Evolutionary conservation across 495 filamentous ascomycete species (phyloP), one percentile per base, ranked within the genome.

Genomic region (Trichoderma parareesei): DNA sequence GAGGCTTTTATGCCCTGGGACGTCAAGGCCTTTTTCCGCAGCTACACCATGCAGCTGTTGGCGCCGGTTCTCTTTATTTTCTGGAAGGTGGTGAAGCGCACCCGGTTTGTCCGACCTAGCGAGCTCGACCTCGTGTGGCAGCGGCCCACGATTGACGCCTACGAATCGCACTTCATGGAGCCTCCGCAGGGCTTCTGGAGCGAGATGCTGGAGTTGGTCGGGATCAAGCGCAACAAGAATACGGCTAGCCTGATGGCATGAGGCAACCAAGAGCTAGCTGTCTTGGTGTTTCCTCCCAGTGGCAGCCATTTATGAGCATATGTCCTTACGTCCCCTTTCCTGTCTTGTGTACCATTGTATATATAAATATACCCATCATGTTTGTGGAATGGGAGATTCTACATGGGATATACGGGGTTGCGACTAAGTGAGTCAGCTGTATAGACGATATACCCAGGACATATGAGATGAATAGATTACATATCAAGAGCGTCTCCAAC

Each of bases 71-170:
- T 85, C 48, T 85, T 78, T 70, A 72, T 78, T 49, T 73, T 68
- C 62, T 88, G 85, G 85, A 89, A 89, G 74, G 55, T 87, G 4
- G 71, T 79, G 73, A 78, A 84, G 67, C 67, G 76, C 14, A 88
- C 86, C 1, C 77, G 75, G 66, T 73, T 81, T 37, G 73, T 86
- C 0, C 67, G 70, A 10, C 65, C 85, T 1, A 60, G 69, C 6
- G 77, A 86, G 67, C 75, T 75, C 6, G 85, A 88, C 68, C 74
- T 88, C 4, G 72, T 82, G 4, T 87, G 84, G 84, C 82, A 87
- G 37, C 71, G 71, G 62, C 78, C 79, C 8, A 78, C 85, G 65
- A 87, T 91, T 69, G 88, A 91, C 63, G 83, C 85, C 49, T 91
- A 91, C 72, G 83, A 85, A 41, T 18, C 61, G 8, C 41, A 48